Percentiles rank a stretch among this genome's conserved stretches.
phyloP scores from a whole-genome alignment of 495 filamentous ascomycete genomes.

The Hypoxylon subgilvum region DNA sequence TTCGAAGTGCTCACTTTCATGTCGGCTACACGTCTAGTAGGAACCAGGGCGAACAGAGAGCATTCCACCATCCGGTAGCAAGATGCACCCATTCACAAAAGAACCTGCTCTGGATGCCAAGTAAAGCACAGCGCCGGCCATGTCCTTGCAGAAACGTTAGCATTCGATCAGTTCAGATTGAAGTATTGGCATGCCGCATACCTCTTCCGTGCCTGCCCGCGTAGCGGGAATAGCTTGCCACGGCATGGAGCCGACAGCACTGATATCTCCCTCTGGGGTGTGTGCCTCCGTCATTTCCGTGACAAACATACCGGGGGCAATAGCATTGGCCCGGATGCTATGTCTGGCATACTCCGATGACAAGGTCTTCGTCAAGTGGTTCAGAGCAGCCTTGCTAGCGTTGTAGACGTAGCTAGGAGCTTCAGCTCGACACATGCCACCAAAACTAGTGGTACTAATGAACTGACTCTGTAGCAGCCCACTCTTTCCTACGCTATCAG shows the following conservation, averaged over 20 bases:
- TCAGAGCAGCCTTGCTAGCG: slow-evolving; percentile 59
- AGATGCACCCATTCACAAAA: slow-evolving; percentile 63
- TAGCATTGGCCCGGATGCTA: slow-evolving; percentile 61
- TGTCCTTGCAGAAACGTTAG: no score
- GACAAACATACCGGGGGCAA: slow-evolving; percentile 63
- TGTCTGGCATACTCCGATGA: slow-evolving; percentile 53
- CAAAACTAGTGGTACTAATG: slow-evolving; percentile 60
- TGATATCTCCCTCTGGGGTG: no score
- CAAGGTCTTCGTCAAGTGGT: slow-evolving; percentile 61
- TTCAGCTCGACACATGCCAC: slow-evolving; percentile 51
- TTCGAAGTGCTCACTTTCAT: no score
- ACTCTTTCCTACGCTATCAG: slow-evolving; percentile 35
- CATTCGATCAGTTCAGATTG: no score
- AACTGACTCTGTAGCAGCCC: slow-evolving; percentile 58
- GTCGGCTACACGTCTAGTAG: no score
- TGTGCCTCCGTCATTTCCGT: no score
- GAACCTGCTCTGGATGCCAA: slow-evolving; percentile 50
- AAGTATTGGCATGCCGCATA: no score
- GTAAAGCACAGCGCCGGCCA: slow-evolving; percentile 50
- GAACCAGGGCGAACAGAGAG: slow-evolving; percentile 50
- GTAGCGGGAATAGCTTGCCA: no score
- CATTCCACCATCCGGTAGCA: slow-evolving; percentile 64
- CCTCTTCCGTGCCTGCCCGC: no score
- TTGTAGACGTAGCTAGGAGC: slow-evolving; percentile 56
- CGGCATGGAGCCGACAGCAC: no score